Evolutionary conservation across 2,329 filamentous ascomycete genomes (phyloP).

Genomic region (Celoporthe dispersa): DNA sequence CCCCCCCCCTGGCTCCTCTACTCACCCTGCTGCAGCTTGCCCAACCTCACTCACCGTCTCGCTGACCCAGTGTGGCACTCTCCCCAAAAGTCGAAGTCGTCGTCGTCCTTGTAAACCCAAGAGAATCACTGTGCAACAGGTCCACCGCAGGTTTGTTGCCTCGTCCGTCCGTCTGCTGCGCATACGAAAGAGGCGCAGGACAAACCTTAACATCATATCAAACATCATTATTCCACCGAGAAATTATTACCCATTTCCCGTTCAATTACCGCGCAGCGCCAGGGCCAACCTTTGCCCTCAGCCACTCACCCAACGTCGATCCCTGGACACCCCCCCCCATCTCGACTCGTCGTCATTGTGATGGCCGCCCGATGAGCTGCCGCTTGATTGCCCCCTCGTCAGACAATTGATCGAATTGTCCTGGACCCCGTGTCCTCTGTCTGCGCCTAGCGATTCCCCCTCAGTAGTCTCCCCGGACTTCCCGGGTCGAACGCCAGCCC

Average conservation of each 20-base stretch:
- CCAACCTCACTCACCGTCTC: background rate
- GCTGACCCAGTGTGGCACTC: too few species aligned
- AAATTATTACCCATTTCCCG: slow-evolving; percentile 19
- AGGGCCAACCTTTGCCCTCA: slow-evolving; percentile 19
- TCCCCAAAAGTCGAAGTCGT: background rate
- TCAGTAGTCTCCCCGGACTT: background rate
- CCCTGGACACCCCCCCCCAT: background rate
- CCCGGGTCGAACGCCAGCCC: slow-evolving; percentile 3
- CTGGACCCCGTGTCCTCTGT: slow-evolving; percentile 11
- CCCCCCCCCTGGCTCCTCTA: background rate
- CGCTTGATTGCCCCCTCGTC: background rate
- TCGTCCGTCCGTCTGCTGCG: background rate
- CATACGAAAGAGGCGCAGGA: background rate
- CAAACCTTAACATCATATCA: background rate
- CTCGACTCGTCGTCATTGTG: slow-evolving; percentile 16
- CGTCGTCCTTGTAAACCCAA: background rate
- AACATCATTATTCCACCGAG: slow-evolving; percentile 19
- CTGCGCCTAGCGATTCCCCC: slow-evolving; percentile 20
- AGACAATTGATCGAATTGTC: background rate
- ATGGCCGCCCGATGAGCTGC: slow-evolving; percentile 28
- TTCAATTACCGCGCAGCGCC: slow-evolving; percentile 15
- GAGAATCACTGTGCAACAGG: background rate
- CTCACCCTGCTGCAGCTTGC: background rate
- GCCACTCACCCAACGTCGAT: background rate
- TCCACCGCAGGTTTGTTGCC: background rate